A percentile compares a stretch with the other conserved stretches of the same genome.
Conservation (phyloP, 2,329 filamentous ascomycete species). For the Geosmithia morbida region DNA sequence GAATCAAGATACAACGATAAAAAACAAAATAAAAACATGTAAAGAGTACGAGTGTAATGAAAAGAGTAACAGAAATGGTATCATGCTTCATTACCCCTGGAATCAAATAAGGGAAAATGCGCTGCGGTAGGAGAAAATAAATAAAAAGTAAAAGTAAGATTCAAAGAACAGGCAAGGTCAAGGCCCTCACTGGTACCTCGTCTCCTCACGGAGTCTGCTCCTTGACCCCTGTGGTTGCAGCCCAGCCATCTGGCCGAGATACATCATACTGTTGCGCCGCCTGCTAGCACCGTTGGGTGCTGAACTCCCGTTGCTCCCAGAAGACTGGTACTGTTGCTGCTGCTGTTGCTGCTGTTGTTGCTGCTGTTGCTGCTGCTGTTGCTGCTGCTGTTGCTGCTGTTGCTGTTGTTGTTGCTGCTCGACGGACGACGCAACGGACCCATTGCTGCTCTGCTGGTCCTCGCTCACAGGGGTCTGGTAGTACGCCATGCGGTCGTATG, state of each 20-base stretch:
- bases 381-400: background rate
- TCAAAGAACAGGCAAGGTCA: background rate
- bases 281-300: slow-evolving; percentile 18
- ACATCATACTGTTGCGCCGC: slow-evolving; percentile 47
- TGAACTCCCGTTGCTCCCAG: slow-evolving; percentile 12
- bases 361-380: background rate
- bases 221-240: slow-evolving; percentile 31
- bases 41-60: slow-evolving; percentile 1
- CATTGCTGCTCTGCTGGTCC: background rate
- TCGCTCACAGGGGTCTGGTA: background rate
- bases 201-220: slow-evolving; percentile 35
- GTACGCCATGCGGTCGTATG: background rate
- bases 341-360: background rate
- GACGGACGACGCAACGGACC: background rate
- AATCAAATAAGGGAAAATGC: background rate
- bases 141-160: background rate
- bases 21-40: background rate
- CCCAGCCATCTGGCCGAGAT: slow-evolving; percentile 28
- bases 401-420: background rate
- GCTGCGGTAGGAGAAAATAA: background rate
- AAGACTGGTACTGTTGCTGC: background rate
- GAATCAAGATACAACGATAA: too few species aligned
- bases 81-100: background rate
- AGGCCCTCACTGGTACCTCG: slow-evolving; percentile 21
- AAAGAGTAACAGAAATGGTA: slow-evolving; percentile 5